Percentiles rank a stretch among this genome's conserved stretches.
Evolutionary conservation across 352 stramenopile genomes (phyloP).

Genomic region (Phytophthora idaei): DNA sequence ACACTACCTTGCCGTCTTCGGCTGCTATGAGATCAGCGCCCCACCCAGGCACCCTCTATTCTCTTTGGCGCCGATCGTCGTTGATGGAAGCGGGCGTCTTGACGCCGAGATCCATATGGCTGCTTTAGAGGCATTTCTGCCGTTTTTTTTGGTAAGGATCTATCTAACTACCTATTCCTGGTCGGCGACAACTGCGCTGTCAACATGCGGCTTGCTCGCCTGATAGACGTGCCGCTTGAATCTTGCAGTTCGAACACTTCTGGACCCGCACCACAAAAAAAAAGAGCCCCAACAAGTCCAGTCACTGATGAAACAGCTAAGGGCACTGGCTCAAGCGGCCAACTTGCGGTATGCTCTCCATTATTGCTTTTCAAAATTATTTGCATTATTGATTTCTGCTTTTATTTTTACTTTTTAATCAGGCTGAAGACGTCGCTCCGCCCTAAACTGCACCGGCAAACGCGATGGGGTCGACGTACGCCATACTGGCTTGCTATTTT

Average conservation of each 20-base stretch:
- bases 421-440: not conserved
- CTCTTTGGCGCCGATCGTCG: not conserved
- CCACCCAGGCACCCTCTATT: not conserved
- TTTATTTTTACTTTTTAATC: not conserved
- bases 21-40: not conserved
- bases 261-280: conserved; percentile 11
- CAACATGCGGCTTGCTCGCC: not conserved
- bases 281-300: not conserved
- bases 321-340: no score
- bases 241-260: not conserved
- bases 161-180: not conserved
- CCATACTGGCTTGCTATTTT: not conserved
- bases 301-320: no score
- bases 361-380: not conserved
- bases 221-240: conserved; percentile 8
- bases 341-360: not conserved
- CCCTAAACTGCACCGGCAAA: not conserved
- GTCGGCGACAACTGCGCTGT: conserved; percentile 10
- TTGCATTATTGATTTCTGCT: not conserved
- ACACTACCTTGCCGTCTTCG: not conserved
- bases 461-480: not conserved
- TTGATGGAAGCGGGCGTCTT: not conserved
- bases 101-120: not conserved
- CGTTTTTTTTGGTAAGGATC: conserved; percentile 6
- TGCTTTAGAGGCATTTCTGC: not conserved